Evolutionary conservation across 2,329 filamentous ascomycete genomes (phyloP).

Genomic region (Penicillium sp.): DNA sequence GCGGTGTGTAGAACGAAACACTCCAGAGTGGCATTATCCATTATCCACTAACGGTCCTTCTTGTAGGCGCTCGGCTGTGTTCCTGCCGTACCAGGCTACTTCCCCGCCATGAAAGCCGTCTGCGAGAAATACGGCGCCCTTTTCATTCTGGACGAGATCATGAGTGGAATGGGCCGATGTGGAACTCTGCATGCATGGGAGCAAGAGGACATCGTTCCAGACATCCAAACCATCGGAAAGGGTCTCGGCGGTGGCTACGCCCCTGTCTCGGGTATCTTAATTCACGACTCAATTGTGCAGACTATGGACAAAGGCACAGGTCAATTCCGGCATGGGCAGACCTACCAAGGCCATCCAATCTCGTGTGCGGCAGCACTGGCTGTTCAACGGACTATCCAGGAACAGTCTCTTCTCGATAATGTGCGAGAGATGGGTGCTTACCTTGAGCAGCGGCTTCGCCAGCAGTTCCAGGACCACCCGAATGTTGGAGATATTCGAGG

Average conservation of each 20-base stretch:
- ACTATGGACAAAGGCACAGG: slow-evolving; percentile 52
- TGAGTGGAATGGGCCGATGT: slow-evolving; percentile 66
- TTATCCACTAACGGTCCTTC: not conserved
- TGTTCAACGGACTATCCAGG: slow-evolving; percentile 62
- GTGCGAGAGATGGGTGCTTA: slow-evolving; percentile 57
- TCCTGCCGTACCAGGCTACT: slow-evolving; percentile 68
- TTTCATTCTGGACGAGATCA: slow-evolving; percentile 78
- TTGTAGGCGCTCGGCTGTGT: slow-evolving; percentile 68
- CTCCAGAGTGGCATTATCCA: not conserved
- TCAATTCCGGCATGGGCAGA: slow-evolving; percentile 61
- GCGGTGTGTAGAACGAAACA: slow-evolving; percentile 55
- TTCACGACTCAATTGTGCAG: slow-evolving; percentile 54
- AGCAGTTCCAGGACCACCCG: slow-evolving; percentile 49
- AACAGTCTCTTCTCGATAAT: slow-evolving; percentile 63
- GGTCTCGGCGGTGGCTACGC: slow-evolving; percentile 61
- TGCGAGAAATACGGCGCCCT: slow-evolving; percentile 73
- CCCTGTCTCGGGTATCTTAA: slow-evolving; percentile 59
- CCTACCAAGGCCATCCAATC: slow-evolving; percentile 64
- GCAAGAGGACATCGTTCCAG: slow-evolving; percentile 60
- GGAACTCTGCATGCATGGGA: slow-evolving; percentile 64
- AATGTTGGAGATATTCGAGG: slow-evolving; percentile 63
- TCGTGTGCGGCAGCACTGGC: slow-evolving; percentile 63
- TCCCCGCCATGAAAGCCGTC: slow-evolving; percentile 67
- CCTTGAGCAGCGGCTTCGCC: slow-evolving; percentile 48
- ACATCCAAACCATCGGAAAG: slow-evolving; percentile 64